phyloP scores from a whole-genome alignment of 805 yeast species.

The Monosporozyma aquatica region DNA sequence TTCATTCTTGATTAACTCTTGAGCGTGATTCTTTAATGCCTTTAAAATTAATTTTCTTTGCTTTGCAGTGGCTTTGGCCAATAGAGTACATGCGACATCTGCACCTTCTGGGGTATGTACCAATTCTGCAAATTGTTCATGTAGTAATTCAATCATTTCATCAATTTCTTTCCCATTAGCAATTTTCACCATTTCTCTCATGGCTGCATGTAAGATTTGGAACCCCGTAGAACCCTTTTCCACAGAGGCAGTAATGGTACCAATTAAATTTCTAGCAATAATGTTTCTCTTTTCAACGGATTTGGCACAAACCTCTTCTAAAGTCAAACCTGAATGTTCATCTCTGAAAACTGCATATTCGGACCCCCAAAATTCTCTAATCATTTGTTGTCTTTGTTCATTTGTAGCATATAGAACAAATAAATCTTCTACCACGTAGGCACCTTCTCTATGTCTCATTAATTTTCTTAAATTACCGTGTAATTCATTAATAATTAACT shows the following conservation, averaged over 20 bases:
- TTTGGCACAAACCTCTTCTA: constrained; percentile 56
- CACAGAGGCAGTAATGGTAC: constrained; percentile 82
- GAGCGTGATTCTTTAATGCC: constrained; percentile 66
- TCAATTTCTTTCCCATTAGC: constrained; percentile 57
- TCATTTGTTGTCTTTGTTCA: constrained; percentile 81
- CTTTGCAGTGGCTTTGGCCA: constrained; percentile 81
- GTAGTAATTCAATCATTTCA: constrained; percentile 72
- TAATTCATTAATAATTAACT: constrained; percentile 66
- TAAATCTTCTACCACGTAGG: constrained; percentile 91
- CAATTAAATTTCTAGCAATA: constrained; percentile 64
- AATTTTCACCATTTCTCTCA: constrained; percentile 77
- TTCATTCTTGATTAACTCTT: constrained; percentile 71
- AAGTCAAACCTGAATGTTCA: constrained; percentile 50
- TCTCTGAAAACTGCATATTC: constrained; percentile 87
- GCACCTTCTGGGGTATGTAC: constrained; percentile 94
- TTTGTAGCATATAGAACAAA: constrained; percentile 75
- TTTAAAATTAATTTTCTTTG: constrained; percentile 77
- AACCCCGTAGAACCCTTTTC: constrained; percentile 95
- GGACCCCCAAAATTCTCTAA: constrained; percentile 94
- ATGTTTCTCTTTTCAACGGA: constrained; percentile 70
- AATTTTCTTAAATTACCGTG: constrained; percentile 86
- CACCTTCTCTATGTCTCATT: constrained; percentile 97
- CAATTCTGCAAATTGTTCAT: constrained; percentile 86
- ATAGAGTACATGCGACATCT: constrained; percentile 74
- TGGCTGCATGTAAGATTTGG: constrained; percentile 91